Evolutionary conservation across 1,139 yeast species (phyloP).

Genomic region (Protomyces gravidus): DNA sequence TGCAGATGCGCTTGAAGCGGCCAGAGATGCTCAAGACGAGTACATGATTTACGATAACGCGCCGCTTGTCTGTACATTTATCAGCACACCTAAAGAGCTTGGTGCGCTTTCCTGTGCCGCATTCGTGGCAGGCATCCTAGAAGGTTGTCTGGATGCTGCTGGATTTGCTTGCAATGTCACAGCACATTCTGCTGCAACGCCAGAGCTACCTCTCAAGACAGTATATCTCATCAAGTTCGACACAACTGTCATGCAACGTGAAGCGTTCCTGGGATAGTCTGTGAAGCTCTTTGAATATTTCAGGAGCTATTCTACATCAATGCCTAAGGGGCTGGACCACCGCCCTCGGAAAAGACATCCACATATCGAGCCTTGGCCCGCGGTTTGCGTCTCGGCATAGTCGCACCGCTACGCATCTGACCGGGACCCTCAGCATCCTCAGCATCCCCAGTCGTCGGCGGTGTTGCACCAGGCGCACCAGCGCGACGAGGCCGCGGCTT

Average conservation of each 20-base stretch:
- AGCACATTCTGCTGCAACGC: slow-evolving; percentile 78
- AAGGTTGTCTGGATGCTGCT: slow-evolving; percentile 78
- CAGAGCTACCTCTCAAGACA: slow-evolving; percentile 62
- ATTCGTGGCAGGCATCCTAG: slow-evolving; percentile 84
- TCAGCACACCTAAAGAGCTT: slow-evolving; percentile 75
- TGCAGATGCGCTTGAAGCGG: slow-evolving; percentile 84
- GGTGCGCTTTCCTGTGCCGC: slow-evolving; percentile 78
- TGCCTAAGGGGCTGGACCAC: neutral
- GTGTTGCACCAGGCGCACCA: neutral
- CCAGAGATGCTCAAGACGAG: slow-evolving; percentile 75
- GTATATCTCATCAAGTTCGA: slow-evolving; percentile 76
- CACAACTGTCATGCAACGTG: slow-evolving; percentile 36
- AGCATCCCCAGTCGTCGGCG: slow-evolving; percentile 1
- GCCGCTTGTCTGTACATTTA: slow-evolving; percentile 71
- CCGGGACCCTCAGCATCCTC: slow-evolving; percentile 2
- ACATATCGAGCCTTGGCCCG: slow-evolving; percentile 11
- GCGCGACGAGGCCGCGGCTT: slow-evolving; percentile 12
- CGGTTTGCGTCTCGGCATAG: neutral
- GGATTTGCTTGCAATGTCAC: slow-evolving; percentile 79
- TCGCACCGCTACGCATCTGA: neutral
- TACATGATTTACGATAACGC: slow-evolving; percentile 74
- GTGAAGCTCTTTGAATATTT: no score
- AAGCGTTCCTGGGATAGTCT: slow-evolving; percentile 30
- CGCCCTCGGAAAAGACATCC: slow-evolving; percentile 21
- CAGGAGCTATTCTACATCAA: neutral